Conservation (phyloP, 192 early-diverging fungal species). For the Globomyces pollinis-pini region DNA sequence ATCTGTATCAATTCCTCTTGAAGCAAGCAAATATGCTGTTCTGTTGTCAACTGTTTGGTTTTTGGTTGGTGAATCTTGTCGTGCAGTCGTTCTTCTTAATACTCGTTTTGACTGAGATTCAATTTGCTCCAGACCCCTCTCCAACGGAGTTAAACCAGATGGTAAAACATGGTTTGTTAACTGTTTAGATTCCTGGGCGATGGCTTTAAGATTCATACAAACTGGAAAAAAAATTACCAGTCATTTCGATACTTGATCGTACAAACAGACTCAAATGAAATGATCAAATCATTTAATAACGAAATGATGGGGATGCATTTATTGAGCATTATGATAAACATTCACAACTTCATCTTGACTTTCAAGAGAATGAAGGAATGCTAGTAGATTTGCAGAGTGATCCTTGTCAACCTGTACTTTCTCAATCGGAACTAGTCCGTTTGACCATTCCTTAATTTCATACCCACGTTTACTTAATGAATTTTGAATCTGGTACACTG, state of each 20-base stretch:
- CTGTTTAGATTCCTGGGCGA: conserved; percentile 68
- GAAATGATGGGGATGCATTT: not conserved
- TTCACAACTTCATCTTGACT: conserved; percentile 54
- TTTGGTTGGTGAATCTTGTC: conserved; percentile 12
- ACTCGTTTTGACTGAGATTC: conserved; percentile 76
- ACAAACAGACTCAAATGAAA: not conserved
- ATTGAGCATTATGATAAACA: conserved; percentile 11
- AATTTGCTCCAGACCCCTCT: conserved; percentile 83
- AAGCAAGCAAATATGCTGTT: conserved; percentile 62
- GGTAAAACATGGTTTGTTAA: conserved; percentile 66
- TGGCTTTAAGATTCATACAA: conserved; percentile 24
- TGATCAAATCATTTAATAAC: not conserved
- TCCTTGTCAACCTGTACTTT: not conserved
- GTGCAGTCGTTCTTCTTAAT: conserved; percentile 26
- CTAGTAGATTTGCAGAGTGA: not conserved
- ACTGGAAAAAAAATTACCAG: no score
- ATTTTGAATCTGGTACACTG: conserved; percentile 34
- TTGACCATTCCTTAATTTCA: not conserved
- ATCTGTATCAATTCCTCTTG: conserved; percentile 72
- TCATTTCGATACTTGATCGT: no score
- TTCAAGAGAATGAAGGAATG: conserved; percentile 47
- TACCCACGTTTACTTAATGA: not conserved
- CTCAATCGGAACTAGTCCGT: not conserved
- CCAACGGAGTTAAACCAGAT: conserved; percentile 61
- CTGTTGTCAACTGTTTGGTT: conserved; percentile 24